Percentiles rank a stretch among this genome's conserved stretches.
phyloP scores from a whole-genome alignment of 192 early-diverging fungal genomes.

The Linnemannia schmuckeri region DNA sequence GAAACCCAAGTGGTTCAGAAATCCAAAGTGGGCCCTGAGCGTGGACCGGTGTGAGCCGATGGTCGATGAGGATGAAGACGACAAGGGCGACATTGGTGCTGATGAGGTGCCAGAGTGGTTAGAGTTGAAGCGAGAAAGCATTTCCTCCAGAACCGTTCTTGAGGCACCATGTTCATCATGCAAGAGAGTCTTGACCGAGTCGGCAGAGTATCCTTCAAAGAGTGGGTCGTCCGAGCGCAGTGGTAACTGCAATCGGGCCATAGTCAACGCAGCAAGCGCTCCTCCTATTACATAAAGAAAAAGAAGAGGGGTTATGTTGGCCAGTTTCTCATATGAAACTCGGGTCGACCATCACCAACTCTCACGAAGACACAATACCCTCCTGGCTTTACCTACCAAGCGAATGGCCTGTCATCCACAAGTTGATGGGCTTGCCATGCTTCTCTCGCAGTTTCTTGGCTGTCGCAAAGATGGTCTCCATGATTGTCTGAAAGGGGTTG shows the following conservation, averaged over 20 bases:
- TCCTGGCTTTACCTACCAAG: conserved; percentile 48
- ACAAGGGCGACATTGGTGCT: not conserved
- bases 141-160: conserved; percentile 37
- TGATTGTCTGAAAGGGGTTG: conserved; percentile 61
- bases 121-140: conserved; percentile 29
- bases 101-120: not conserved
- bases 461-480: conserved; percentile 54
- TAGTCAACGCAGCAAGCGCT: conserved; percentile 59
- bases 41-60: not conserved
- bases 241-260: conserved; percentile 59
- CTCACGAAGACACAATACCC: not conserved
- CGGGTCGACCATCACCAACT: no score
- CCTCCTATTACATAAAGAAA: conserved; percentile 23
- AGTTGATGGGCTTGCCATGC: conserved; percentile 48
- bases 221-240: conserved; percentile 41
- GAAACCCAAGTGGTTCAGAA: conserved; percentile 1
- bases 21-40: not conserved
- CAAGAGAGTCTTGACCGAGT: not conserved
- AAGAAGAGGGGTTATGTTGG: not conserved
- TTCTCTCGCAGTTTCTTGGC: conserved; percentile 15
- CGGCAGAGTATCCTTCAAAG: conserved; percentile 15
- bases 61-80: not conserved
- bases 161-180: conserved; percentile 19
- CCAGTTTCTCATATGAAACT: not conserved
- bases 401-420: conserved; percentile 70